These are phyloP conservation scores for Ulvella scutata DNA, from an alignment of 139 green algal genomes.

Conservation along the genomic window DNA sequence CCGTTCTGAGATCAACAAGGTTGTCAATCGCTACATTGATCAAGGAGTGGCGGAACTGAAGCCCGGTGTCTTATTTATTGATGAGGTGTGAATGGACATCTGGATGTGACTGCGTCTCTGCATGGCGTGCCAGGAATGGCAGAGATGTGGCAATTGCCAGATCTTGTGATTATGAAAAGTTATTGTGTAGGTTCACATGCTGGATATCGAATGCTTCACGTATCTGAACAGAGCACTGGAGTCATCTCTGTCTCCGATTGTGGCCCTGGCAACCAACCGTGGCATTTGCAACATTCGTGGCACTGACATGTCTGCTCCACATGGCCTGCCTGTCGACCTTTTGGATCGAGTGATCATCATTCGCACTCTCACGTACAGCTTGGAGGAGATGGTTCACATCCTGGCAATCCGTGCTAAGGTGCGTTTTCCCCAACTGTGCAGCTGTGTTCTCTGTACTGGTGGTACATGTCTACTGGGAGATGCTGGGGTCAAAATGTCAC, in stretches of 20 bases:
- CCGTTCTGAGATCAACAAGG: constrained; percentile 94
- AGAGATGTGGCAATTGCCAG: too few relatives aligned
- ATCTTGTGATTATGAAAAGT: too few relatives aligned
- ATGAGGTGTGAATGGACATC: too few relatives aligned
- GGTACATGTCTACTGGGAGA: too few relatives aligned
- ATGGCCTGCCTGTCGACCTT: constrained; percentile 93
- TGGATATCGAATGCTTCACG: constrained; percentile 98
- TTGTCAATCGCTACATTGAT: constrained; percentile 32
- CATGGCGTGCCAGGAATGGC: background rate
- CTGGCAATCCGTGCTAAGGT: constrained; percentile 77
- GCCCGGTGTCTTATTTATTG: constrained; percentile 96
- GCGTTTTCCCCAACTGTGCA: background rate
- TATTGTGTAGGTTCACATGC: constrained; percentile 98
- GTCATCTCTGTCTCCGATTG: constrained; percentile 81
- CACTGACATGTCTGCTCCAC: constrained; percentile 76
- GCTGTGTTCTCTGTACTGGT: background rate
- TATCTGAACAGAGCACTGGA: constrained; percentile 94
- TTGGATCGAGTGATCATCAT: constrained; percentile 98
- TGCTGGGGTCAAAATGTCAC: too few relatives aligned
- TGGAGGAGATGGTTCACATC: constrained; percentile 79
- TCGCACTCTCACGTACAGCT: constrained; percentile 87
- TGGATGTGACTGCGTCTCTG: constrained; percentile 1
- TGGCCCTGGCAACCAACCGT: constrained; percentile 96
- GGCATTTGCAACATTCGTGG: constrained; percentile 80
- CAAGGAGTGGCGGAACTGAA: constrained; percentile 79